Percentiles rank a stretch among this genome's conserved stretches.
Evolutionary conservation across 2,329 filamentous ascomycete species (phyloP).

Genomic region (Colletotrichum trifolii): DNA sequence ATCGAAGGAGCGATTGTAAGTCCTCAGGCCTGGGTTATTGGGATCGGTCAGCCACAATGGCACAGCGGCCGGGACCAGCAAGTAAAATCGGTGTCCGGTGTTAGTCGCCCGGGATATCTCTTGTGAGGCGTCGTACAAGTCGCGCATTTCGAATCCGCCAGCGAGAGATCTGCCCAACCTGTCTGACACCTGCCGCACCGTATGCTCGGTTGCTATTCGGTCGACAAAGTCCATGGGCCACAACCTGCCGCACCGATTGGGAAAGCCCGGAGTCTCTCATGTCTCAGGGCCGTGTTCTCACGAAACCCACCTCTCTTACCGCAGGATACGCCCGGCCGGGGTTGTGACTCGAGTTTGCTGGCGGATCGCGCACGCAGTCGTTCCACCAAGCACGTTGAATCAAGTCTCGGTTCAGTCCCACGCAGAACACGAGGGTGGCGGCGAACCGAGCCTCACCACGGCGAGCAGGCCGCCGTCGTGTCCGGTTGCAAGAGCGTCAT

Average conservation of each 20-base stretch:
- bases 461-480: neutral
- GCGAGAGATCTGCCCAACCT: neutral
- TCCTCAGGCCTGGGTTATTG: neutral
- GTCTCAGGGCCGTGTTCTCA: conserved; percentile 2
- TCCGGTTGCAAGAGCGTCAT: neutral
- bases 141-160: conserved; percentile 8
- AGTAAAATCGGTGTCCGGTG: neutral
- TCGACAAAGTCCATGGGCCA: neutral
- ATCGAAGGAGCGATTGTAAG: neutral
- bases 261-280: conserved; percentile 13
- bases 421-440: neutral
- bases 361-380: neutral
- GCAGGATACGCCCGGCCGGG: conserved; percentile 5
- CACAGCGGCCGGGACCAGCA: conserved; percentile 2
- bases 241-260: conserved; percentile 7
- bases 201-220: neutral
- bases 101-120: too few species aligned
- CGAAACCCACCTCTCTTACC: neutral
- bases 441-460: neutral
- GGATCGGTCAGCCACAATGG: conserved; percentile 1
- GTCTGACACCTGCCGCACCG: conserved; percentile 20
- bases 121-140: conserved; percentile 8
- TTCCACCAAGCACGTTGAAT: neutral
- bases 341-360: neutral
- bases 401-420: conserved; percentile 10